Evolutionary conservation across 345 rosid species (phyloP).

Genomic region (Hibiscus trionum): DNA sequence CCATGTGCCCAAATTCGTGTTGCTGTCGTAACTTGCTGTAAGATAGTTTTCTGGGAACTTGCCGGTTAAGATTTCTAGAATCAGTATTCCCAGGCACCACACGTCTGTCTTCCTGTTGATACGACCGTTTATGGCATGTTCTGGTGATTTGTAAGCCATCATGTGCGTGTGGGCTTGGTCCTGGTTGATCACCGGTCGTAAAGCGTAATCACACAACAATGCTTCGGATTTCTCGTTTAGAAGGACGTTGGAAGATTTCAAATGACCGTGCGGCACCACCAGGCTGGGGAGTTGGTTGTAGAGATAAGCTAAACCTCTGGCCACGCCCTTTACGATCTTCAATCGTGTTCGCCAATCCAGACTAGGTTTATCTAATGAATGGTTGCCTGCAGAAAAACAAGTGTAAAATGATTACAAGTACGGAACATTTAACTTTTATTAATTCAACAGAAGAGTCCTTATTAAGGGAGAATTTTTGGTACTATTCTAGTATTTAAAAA

Average conservation of each 20-base stretch:
- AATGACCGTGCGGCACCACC: slow-evolving; percentile 65
- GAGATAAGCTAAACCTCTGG: slow-evolving; percentile 51
- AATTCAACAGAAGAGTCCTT: background rate
- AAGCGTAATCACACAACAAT: slow-evolving; percentile 46
- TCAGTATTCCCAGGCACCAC: slow-evolving; percentile 66
- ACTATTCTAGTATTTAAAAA: background rate
- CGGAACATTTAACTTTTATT: background rate
- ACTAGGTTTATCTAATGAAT: slow-evolving; percentile 31
- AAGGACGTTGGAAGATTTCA: slow-evolving; percentile 73
- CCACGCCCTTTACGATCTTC: slow-evolving; percentile 61
- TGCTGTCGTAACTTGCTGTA: slow-evolving; percentile 29
- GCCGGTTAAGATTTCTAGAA: slow-evolving; percentile 53
- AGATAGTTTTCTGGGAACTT: slow-evolving; percentile 63
- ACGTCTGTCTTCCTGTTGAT: slow-evolving; percentile 52
- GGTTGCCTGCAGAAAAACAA: slow-evolving; percentile 36
- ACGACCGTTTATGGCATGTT: slow-evolving; percentile 33
- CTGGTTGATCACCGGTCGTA: slow-evolving; percentile 55
- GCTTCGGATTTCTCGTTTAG: slow-evolving; percentile 47
- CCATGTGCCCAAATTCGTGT: slow-evolving; percentile 45
- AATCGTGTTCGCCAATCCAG: slow-evolving; percentile 56
- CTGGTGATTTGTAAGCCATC: slow-evolving; percentile 66
- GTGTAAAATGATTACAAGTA: background rate
- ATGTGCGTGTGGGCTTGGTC: slow-evolving; percentile 51
- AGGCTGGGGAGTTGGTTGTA: slow-evolving; percentile 48
- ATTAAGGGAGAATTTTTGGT: background rate